These are phyloP conservation scores for Citropsis articulata DNA, from an alignment of 345 rosid genomes.

Conservation along the genomic window DNA sequence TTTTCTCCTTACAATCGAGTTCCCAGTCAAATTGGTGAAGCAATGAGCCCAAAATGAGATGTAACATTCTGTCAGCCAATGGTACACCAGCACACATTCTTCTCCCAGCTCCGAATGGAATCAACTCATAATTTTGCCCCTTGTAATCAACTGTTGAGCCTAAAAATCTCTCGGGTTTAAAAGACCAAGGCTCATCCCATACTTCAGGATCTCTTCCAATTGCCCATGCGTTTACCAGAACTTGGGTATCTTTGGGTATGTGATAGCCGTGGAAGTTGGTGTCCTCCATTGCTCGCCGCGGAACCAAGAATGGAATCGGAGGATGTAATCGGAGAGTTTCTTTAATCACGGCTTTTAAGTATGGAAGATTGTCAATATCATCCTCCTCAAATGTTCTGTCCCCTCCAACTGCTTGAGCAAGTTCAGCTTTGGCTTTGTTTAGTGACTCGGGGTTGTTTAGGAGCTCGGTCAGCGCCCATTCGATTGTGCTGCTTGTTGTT, in stretches of 20 bases:
- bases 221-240: constrained; percentile 60
- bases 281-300: constrained; percentile 45
- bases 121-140: constrained; percentile 37
- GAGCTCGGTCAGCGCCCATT: constrained; percentile 74
- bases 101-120: constrained; percentile 52
- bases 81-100: constrained; percentile 47
- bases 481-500: constrained; percentile 57
- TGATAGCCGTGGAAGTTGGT: constrained; percentile 48
- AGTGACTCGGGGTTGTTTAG: constrained; percentile 39
- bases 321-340: constrained; percentile 61
- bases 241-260: constrained; percentile 46
- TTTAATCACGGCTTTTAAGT: constrained; percentile 43
- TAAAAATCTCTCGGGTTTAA: constrained; percentile 41
- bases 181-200: constrained; percentile 41
- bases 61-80: constrained; percentile 31
- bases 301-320: constrained; percentile 56
- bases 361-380: constrained; percentile 49
- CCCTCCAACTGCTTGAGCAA: constrained; percentile 38
- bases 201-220: constrained; percentile 53
- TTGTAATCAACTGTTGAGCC: constrained; percentile 39
- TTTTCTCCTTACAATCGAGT: neutral
- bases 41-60: constrained; percentile 34
- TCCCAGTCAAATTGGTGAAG: constrained; percentile 44
- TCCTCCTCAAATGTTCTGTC: constrained; percentile 44
- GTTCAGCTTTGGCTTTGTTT: constrained; percentile 49